Evolutionary conservation across 2,329 filamentous ascomycete genomes (phyloP).

Genomic region (Fusarium lyarnte): DNA sequence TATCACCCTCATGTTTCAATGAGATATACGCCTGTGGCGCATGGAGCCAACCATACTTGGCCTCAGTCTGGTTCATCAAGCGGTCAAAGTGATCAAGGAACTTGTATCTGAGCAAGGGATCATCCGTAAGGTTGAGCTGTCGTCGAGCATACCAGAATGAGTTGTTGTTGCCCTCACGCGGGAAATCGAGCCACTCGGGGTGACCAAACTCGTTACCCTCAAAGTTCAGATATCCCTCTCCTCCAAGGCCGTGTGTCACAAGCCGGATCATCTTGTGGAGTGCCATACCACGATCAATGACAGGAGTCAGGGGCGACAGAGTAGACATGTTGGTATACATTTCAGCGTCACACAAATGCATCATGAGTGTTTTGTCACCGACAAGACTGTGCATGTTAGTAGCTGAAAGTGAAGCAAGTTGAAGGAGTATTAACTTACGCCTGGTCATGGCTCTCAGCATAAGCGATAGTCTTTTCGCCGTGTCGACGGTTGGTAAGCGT

Average conservation of each 20-base stretch:
- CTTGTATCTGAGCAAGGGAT: constrained; percentile 83
- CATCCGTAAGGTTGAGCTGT: constrained; percentile 92
- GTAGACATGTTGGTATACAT: constrained; percentile 98
- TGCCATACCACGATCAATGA: constrained; percentile 90
- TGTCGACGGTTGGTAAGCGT: constrained; percentile 93
- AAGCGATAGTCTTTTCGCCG: constrained; percentile 98
- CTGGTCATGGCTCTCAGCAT: constrained; percentile 97
- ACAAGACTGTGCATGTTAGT: constrained; percentile 71
- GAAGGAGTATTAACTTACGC: constrained; percentile 69
- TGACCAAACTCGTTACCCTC: constrained; percentile 99
- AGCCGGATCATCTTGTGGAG: constrained; percentile 98
- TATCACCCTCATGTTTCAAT: constrained; percentile 92
- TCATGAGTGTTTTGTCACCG: constrained; percentile 95
- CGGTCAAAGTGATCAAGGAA: constrained; percentile 95
- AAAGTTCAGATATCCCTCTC: constrained; percentile 98
- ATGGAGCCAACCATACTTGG: constrained; percentile 91
- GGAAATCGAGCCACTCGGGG: constrained; percentile 99
- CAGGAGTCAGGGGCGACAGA: constrained; percentile 82
- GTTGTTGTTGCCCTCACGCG: constrained; percentile 89
- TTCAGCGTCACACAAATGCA: constrained; percentile 97
- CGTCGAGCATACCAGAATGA: constrained; percentile 95
- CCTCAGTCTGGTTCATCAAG: constrained; percentile 87
- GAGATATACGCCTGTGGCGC: constrained; percentile 89
- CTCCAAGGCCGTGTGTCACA: constrained; percentile 88
- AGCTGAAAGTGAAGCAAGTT: constrained; percentile 25